phyloP scores from a whole-genome alignment of 192 early-diverging fungal genomes.

The Umbelopsis sp. region DNA sequence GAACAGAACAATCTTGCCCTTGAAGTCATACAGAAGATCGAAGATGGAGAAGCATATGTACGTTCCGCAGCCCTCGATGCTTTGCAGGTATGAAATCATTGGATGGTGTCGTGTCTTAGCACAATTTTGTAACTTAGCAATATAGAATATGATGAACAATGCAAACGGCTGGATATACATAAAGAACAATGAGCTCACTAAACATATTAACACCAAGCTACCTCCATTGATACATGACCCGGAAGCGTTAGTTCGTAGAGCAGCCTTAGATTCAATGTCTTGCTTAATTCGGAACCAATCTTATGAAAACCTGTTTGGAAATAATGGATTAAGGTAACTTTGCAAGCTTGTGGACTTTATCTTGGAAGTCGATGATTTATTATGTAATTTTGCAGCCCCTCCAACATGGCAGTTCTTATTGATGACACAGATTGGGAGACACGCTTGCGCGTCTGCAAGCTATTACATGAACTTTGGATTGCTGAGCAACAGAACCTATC shows the following conservation, averaged over 20 bases:
- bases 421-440: constrained; percentile 58
- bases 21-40: constrained; percentile 42
- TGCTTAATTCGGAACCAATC: constrained; percentile 50
- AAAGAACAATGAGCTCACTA: constrained; percentile 36
- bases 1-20: constrained; percentile 43
- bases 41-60: constrained; percentile 55
- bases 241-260: constrained; percentile 56
- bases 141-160: constrained; percentile 44
- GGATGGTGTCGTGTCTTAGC: background rate
- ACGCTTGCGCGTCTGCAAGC: constrained; percentile 48
- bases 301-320: constrained; percentile 49
- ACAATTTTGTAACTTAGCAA: background rate
- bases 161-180: constrained; percentile 54
- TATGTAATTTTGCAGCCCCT: constrained; percentile 31
- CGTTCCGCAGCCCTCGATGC: constrained; percentile 51
- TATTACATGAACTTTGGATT: constrained; percentile 52
- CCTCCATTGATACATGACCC: constrained; percentile 51
- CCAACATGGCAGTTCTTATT: constrained; percentile 42
- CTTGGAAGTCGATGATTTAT: background rate
- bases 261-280: constrained; percentile 52
- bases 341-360: constrained; percentile 33
- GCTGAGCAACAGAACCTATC: constrained; percentile 37
- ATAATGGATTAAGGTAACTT: constrained; percentile 28
- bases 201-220: constrained; percentile 38
- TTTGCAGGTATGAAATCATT: constrained; percentile 35